phyloP scores from a whole-genome alignment of 106 monocot species.

The Dioscorea dumetorum region DNA sequence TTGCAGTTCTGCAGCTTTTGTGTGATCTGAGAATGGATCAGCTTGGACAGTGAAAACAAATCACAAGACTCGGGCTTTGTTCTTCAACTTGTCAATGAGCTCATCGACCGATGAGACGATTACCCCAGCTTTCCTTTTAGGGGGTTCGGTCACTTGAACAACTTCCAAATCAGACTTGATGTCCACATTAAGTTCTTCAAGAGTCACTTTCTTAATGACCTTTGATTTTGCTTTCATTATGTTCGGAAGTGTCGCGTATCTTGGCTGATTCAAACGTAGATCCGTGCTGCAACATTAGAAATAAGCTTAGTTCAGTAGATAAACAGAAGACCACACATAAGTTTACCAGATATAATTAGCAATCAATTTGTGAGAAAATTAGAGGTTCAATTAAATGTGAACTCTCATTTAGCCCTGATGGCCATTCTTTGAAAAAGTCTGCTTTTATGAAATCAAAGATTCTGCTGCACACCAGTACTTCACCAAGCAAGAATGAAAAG shows the following conservation, averaged over 20 bases:
- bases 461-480: no score
- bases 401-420: no score
- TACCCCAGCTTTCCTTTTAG: slow-evolving; percentile 88
- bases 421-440: no score
- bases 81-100: slow-evolving; percentile 79
- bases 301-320: not conserved
- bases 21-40: no score
- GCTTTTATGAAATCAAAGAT: no score
- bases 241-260: slow-evolving; percentile 96
- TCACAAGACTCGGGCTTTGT: slow-evolving; percentile 80
- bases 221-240: slow-evolving; percentile 99
- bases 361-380: no score
- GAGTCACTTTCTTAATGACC: slow-evolving; percentile 77
- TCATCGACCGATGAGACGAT: slow-evolving; percentile 86
- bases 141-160: slow-evolving; percentile 79
- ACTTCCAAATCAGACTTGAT: slow-evolving; percentile 74
- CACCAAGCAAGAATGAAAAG: no score
- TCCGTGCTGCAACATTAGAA: slow-evolving; percentile 62
- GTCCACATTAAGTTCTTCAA: slow-evolving; percentile 75
- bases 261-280: slow-evolving; percentile 91
- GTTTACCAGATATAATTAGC: no score
- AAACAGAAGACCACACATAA: no score
- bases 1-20: no score
- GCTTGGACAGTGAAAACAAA: no score
- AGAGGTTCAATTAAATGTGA: no score